Conservation (phyloP, 257 asterid genomes). For the Solanum chmielewskii region DNA sequence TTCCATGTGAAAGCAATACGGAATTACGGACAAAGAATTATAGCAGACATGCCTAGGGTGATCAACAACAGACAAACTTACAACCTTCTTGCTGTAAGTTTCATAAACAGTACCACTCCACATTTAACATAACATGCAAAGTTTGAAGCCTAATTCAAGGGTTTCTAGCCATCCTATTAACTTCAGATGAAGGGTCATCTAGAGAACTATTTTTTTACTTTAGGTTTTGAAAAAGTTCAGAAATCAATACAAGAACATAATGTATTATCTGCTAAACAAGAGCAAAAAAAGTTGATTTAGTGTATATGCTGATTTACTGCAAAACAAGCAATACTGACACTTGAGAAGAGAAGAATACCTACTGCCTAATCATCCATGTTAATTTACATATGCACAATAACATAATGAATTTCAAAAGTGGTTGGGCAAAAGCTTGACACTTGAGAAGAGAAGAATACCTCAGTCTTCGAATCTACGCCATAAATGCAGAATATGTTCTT, state of each 20-base stretch:
- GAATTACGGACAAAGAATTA: neutral
- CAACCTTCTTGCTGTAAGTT: neutral
- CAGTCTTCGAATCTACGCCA: slow-evolving; percentile 81
- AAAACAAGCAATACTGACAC: neutral
- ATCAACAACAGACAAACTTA: neutral
- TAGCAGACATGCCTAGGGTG: neutral
- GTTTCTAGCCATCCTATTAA: neutral
- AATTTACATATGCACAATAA: neutral
- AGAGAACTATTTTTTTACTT: neutral
- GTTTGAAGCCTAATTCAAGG: neutral
- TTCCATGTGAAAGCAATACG: neutral
- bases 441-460: slow-evolving; percentile 42
- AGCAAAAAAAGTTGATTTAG: neutral
- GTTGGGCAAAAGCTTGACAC: neutral
- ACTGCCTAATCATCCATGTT: neutral
- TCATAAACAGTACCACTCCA: neutral
- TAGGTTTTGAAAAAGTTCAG: neutral
- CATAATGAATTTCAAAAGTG: neutral
- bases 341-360: neutral
- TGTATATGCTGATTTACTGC: neutral
- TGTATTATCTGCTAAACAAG: neutral
- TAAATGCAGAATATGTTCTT: slow-evolving; percentile 95
- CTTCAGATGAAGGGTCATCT: neutral
- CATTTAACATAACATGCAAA: neutral
- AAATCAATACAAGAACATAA: neutral